Percentiles rank a stretch among this genome's conserved stretches.
phyloP scores from a whole-genome alignment of 164 flowering plant species.

The Sextonia rubra region DNA sequence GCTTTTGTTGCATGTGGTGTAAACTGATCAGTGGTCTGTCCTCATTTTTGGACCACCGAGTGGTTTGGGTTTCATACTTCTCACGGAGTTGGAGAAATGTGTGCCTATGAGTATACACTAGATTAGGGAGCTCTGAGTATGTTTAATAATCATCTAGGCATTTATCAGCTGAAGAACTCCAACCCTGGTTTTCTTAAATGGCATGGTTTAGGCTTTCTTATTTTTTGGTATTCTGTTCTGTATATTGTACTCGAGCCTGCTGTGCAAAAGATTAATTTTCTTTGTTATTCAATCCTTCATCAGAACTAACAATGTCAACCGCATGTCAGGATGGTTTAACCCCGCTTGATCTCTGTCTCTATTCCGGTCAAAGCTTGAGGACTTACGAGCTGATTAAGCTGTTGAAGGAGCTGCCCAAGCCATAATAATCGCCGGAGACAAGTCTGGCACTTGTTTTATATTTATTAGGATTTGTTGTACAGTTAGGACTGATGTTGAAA shows the following conservation, averaged over 20 bases:
- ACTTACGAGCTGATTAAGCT: constrained; percentile 75
- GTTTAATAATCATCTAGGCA: no score
- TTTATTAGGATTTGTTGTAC: not conserved
- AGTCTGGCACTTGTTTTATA: not conserved
- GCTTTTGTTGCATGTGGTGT: no score
- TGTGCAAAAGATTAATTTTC: not conserved
- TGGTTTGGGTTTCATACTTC: no score
- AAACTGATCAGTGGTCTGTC: no score
- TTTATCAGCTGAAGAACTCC: not conserved
- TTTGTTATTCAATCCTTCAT: not conserved
- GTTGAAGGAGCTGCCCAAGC: constrained; percentile 56
- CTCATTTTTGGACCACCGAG: no score
- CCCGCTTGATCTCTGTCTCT: constrained; percentile 77
- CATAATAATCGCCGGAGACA: constrained; percentile 8
- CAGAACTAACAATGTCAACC: not conserved
- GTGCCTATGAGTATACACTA: no score
- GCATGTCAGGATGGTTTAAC: constrained; percentile 69
- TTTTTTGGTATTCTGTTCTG: not conserved
- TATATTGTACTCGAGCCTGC: not conserved
- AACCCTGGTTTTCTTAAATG: not conserved
- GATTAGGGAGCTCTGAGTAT: no score
- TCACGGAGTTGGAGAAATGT: no score
- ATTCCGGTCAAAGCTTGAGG: constrained; percentile 57
- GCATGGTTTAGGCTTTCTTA: no score
- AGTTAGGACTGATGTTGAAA: not conserved